Evolutionary conservation across 352 stramenopile species (phyloP), one percentile per base, ranked within the genome.

Genomic region (Phytopythium litorale): DNA sequence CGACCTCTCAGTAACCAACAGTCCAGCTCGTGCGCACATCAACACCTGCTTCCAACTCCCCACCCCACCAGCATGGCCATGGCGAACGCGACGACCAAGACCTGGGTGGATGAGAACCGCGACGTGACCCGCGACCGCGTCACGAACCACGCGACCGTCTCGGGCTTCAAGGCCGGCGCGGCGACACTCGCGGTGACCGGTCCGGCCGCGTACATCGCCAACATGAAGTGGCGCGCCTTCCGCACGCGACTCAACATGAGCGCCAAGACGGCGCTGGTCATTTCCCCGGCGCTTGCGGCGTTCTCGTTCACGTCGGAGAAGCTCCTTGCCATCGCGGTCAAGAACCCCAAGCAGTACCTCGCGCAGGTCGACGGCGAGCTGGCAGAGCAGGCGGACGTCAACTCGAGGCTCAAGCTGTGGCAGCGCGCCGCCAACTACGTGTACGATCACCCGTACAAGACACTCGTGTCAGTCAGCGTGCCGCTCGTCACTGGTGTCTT

Each of bases 61-160:
- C 45, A 35, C 37, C 25, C 35, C 35, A 43, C 46, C 25, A 35
- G 37, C 54, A 71, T 72, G 62, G 67, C 50, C 55, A 53, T 53
- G 43, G 30, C 53, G 21, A 30, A 70, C 12, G 37, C 49, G 57
- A 67, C 42, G 5, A 58, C 50, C 43, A 28, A 65, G 49, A 69
- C 67, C 2, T 78, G 71, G 71, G 62, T 68, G 59, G 56, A 54
- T 6, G 57, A 71, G 42, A 75, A 88, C 68, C 72, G 71, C n/a
- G 69, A 87, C 50, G 60, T 71, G 45, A 77, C 71, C 25, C 78
- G 82, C 52, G 82, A 94, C 45, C 78, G 84, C 65, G 89, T 94
- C 68, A 79, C 79, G 3, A 78, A 66, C 64, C 73, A 94, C 72
- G 84, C 84, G 21, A 87, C 87, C 71, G 79, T 60, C 0, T 76